Base-by-base conservation (phyloP, 768 basidiomycete genomes). In the Pleurotus eryngii region DNA sequence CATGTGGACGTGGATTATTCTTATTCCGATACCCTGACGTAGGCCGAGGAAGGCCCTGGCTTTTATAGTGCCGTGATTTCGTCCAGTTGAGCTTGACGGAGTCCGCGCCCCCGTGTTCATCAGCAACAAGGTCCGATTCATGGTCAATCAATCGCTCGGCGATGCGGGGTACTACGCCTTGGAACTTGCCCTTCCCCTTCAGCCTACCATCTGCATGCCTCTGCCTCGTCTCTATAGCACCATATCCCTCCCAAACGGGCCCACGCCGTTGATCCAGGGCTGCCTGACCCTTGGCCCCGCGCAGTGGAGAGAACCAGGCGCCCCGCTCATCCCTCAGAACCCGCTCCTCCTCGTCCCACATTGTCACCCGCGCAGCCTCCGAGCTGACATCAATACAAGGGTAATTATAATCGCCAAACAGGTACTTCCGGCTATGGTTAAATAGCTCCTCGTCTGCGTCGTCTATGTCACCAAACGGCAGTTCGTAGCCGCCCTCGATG, bases 341-440 rank as follows among this genome's bases (percentile, higher is more conserved):
- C 40, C 90, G 80, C 67, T 95, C 91, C 69, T 97, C 94, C 64
- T 93, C 91, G 57, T 86, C 83, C 84, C 91, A 90, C 69, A 90
- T 87, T 46, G 74, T 68, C 30, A 72, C 71, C 59, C 83, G 74
- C 17, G 89, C 90, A 15, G 70, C 64, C 70, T 95, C 91, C 22
- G 87, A 84, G 72, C 90, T 94, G 48, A 92, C 89, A 64, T 96
- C 95, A 59, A 95, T 86, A 56, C 83, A 85, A 0, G 94, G 95
- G 67, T 95, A 96, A 65, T 90, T 83, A 67, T 94, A 93, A 72
- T 95, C 90, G 4, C 93, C 93, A 63, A 94, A 98, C 22, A 95
- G 77, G 59, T 92, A 90, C 61, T 82, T 78, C 68, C 83, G 82
- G 68, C 91, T 87, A 39, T 93, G 81, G 26, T 73, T 78, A 65